Conservation (phyloP, 2,329 filamentous ascomycete genomes). For the Bipolaris cookei region DNA sequence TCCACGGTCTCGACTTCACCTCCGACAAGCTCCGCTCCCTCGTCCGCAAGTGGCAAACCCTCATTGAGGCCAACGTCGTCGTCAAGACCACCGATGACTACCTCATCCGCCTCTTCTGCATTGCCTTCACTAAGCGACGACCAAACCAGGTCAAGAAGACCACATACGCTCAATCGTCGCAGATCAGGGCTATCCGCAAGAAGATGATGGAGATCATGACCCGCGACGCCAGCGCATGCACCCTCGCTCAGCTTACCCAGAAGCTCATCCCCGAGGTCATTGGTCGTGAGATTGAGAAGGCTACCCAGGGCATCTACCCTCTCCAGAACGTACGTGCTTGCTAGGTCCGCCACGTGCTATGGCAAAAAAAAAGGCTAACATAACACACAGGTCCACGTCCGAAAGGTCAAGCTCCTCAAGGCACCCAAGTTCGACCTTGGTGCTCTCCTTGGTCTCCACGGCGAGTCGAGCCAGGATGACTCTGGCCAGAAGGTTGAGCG, state of each 20-base stretch:
- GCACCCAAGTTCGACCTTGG: slow-evolving; percentile 98
- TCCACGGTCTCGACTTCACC: slow-evolving; percentile 99
- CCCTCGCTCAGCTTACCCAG: slow-evolving; percentile 91
- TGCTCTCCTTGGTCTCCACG: slow-evolving; percentile 93
- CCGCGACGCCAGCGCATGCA: slow-evolving; percentile 93
- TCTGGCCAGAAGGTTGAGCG: slow-evolving; percentile 94
- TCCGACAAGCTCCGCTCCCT: slow-evolving; percentile 99
- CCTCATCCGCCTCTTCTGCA: slow-evolving; percentile 97
- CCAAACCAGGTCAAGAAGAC: slow-evolving; percentile 99
- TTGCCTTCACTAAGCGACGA: slow-evolving; percentile 98
- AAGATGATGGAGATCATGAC: slow-evolving; percentile 99
- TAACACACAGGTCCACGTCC: slow-evolving; percentile 84
- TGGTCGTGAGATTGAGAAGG: slow-evolving; percentile 99
- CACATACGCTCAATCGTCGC: slow-evolving; percentile 94
- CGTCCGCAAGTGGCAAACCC: slow-evolving; percentile 98
- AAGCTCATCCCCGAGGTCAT: slow-evolving; percentile 99
- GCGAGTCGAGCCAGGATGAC: slow-evolving; percentile 95
- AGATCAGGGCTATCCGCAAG: slow-evolving; percentile 97
- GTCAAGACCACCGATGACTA: slow-evolving; percentile 99
- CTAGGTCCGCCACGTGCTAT: background rate
- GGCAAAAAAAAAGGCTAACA: slow-evolving; percentile 26
- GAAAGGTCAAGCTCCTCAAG: slow-evolving; percentile 99
- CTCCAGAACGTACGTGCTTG: slow-evolving; percentile 83
- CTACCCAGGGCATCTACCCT: slow-evolving; percentile 98
- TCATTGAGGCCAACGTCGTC: slow-evolving; percentile 99